A percentile compares a stretch with the other conserved stretches of the same genome.
Evolutionary conservation across 2,329 filamentous ascomycete genomes (phyloP).

Genomic region (Scedosporium apiospermum): DNA sequence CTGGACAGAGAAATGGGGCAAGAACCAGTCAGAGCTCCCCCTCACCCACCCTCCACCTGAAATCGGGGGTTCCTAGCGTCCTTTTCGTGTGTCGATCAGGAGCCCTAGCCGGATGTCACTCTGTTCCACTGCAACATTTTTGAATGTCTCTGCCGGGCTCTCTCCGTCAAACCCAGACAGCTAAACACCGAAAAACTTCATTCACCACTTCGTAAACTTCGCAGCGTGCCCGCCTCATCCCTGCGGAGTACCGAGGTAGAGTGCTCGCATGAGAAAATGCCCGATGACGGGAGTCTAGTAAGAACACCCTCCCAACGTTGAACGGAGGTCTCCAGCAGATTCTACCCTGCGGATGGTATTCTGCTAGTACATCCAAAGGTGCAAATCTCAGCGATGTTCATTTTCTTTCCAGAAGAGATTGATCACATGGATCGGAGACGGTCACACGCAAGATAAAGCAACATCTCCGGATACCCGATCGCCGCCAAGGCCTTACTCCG

Average conservation of each 20-base stretch:
- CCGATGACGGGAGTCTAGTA: background rate
- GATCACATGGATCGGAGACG: too few species aligned
- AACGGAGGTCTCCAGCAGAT: background rate
- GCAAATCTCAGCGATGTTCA: too few species aligned
- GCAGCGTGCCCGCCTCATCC: background rate
- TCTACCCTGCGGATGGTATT: background rate
- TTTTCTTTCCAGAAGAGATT: too few species aligned
- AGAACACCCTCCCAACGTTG: background rate
- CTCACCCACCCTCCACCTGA: background rate
- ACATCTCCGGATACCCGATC: too few species aligned
- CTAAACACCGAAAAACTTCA: background rate
- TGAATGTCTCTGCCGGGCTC: too few species aligned
- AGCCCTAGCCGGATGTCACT: background rate
- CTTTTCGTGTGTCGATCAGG: background rate
- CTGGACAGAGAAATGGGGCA: background rate
- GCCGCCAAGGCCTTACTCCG: too few species aligned
- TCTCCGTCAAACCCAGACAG: too few species aligned
- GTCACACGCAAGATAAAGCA: too few species aligned
- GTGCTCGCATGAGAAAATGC: background rate
- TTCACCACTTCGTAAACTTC: background rate
- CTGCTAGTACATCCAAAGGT: background rate
- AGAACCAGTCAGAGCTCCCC: background rate
- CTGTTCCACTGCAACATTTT: too few species aligned
- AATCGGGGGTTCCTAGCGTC: background rate
- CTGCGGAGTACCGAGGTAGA: too few species aligned